Percentiles rank a stretch among this genome's conserved stretches.
Evolutionary conservation across 441 rosid genomes (phyloP).

Genomic region (Aleurites moluccanus): DNA sequence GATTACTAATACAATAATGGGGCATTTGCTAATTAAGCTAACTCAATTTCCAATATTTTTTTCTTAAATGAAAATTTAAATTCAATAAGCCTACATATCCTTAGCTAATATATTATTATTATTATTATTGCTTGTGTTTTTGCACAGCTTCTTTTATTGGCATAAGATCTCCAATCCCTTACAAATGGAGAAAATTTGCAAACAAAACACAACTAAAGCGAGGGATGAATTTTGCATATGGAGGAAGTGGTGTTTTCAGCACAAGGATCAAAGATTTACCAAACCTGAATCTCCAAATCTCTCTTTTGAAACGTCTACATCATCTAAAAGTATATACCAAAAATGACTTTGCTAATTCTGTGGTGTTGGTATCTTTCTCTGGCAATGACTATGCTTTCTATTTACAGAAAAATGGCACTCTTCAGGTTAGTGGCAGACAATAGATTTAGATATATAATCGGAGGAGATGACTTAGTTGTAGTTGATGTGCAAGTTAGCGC

Average conservation of each 20-base stretch:
- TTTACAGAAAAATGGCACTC: background rate
- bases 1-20: too few relatives aligned
- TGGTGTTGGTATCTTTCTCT: background rate
- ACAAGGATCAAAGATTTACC: background rate
- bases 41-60: too few relatives aligned
- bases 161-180: background rate
- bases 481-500: too few relatives aligned
- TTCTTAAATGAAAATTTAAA: too few relatives aligned
- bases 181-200: background rate
- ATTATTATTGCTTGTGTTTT: too few relatives aligned
- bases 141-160: conserved; percentile 5
- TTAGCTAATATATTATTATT: too few relatives aligned
- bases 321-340: background rate
- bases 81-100: too few relatives aligned
- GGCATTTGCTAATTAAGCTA: too few relatives aligned
- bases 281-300: background rate
- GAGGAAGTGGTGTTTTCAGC: conserved; percentile 10
- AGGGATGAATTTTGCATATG: conserved; percentile 8
- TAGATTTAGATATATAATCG: too few relatives aligned
- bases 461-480: too few relatives aligned
- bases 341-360: background rate
- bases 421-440: background rate
- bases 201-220: background rate
- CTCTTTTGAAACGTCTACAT: background rate
- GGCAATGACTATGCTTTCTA: background rate